Conservation (phyloP, 1,139 yeast species). For the Debaryomyces fabryi region DNA sequence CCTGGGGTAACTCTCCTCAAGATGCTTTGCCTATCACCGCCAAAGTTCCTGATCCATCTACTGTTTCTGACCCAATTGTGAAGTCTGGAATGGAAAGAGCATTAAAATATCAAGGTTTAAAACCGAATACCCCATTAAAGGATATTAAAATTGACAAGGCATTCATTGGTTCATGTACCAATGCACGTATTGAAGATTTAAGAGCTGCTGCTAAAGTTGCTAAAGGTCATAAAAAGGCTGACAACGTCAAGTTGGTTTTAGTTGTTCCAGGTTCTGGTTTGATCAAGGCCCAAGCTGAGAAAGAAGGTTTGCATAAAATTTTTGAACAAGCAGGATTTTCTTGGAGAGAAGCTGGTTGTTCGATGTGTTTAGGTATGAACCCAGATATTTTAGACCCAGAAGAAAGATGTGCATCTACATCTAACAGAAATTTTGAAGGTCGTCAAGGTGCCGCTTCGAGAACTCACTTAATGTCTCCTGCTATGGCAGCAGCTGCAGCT, state of each 20-base stretch:
- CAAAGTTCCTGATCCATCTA: constrained; percentile 84
- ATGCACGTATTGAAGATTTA: constrained; percentile 95
- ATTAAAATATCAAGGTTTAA: constrained; percentile 85
- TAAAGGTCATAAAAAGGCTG: constrained; percentile 87
- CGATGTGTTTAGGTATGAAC: constrained; percentile 99
- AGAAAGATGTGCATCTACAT: constrained; percentile 98
- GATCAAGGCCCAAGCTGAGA: constrained; percentile 90
- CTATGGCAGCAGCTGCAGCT: constrained; percentile 99
- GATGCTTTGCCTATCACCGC: constrained; percentile 96
- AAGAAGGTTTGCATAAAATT: constrained; percentile 89
- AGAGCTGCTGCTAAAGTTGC: constrained; percentile 95
- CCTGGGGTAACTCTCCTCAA: constrained; percentile 99
- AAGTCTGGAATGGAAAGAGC: constrained; percentile 90
- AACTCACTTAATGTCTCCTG: constrained; percentile 97
- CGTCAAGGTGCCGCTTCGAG: constrained; percentile 98
- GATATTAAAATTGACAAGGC: constrained; percentile 84
- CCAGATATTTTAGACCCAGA: constrained; percentile 93
- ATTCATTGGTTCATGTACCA: constrained; percentile 97
- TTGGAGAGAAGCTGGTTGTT: constrained; percentile 99
- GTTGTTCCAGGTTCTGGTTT: constrained; percentile 98
- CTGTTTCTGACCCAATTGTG: constrained; percentile 70
- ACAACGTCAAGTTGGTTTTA: constrained; percentile 75
- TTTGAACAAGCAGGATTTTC: constrained; percentile 92
- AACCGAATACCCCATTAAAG: constrained; percentile 76
- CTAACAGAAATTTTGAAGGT: constrained; percentile 98